Evolutionary conservation across 495 filamentous ascomycete species (phyloP).

Genomic region (Penicillium coprophilum): DNA sequence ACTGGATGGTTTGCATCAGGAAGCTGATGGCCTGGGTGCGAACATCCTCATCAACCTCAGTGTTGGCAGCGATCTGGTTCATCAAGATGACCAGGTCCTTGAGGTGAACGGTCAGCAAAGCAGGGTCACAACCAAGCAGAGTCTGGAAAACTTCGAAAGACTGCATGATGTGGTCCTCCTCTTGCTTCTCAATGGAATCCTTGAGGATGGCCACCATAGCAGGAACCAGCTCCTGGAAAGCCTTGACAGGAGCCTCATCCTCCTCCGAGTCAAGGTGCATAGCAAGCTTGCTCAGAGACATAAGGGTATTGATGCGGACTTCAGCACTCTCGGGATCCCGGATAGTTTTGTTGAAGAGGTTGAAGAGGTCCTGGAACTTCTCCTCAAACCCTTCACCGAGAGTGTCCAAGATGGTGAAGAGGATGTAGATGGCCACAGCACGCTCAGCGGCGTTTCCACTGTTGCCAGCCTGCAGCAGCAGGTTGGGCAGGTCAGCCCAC

Average conservation of each 20-base stretch:
- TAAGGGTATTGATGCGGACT: conserved; percentile 91
- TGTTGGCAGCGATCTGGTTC: conserved; percentile 79
- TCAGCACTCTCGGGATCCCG: conserved; percentile 85
- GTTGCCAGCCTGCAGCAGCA: conserved; percentile 69
- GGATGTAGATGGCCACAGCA: conserved; percentile 87
- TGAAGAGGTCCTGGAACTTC: conserved; percentile 73
- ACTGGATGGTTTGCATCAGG: conserved; percentile 86
- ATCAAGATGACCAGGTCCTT: conserved; percentile 91
- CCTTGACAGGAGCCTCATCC: conserved; percentile 65
- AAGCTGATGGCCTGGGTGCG: conserved; percentile 89
- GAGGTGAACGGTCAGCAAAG: conserved; percentile 81
- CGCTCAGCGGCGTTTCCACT: conserved; percentile 73
- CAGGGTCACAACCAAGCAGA: conserved; percentile 82
- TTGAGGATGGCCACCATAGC: conserved; percentile 89
- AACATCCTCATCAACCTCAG: conserved; percentile 73
- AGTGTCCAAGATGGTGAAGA: conserved; percentile 85
- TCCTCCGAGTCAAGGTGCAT: conserved; percentile 86
- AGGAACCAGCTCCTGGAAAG: conserved; percentile 77
- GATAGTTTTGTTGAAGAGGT: conserved; percentile 83
- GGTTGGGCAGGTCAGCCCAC: conserved; percentile 78
- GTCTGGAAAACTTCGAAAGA: conserved; percentile 98
- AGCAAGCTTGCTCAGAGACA: conserved; percentile 85
- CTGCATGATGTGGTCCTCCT: conserved; percentile 84
- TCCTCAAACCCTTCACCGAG: conserved; percentile 77
- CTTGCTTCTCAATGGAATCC: conserved; percentile 67